These are phyloP conservation scores for Elaphomyces granulatus DNA, from an alignment of 495 filamentous ascomycete species.

Conservation along the genomic window DNA sequence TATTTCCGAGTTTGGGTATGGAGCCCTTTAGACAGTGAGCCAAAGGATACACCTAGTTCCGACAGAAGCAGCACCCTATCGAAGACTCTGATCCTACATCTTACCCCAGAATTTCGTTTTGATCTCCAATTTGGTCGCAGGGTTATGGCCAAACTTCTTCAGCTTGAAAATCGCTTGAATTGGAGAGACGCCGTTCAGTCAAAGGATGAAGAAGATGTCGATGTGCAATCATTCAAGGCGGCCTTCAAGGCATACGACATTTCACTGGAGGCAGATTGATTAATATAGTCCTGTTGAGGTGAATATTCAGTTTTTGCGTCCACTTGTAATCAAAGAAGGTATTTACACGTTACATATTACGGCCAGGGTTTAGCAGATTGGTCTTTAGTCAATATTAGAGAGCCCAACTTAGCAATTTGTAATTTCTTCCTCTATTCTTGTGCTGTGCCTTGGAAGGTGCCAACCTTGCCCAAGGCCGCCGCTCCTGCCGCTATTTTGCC, in stretches of 20 bases:
- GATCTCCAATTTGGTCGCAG: slow-evolving; percentile 55
- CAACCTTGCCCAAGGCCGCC: no score
- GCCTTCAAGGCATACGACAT: slow-evolving; percentile 87
- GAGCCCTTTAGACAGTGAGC: slow-evolving; percentile 20
- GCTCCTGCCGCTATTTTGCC: no score
- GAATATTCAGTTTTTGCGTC: no score
- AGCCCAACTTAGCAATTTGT: no score
- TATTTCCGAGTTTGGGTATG: slow-evolving; percentile 82
- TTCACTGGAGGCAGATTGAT: slow-evolving; percentile 35
- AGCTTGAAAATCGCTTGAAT: slow-evolving; percentile 52
- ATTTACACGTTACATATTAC: no score
- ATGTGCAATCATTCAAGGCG: slow-evolving; percentile 67
- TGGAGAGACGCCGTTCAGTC: slow-evolving; percentile 77
- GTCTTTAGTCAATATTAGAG: no score
- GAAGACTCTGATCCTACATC: slow-evolving; percentile 35
- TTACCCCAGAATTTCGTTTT: slow-evolving; percentile 40
- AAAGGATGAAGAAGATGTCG: slow-evolving; percentile 58
- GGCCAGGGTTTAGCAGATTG: no score
- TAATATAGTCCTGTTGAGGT: no score
- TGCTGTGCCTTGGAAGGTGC: no score
- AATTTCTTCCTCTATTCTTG: no score
- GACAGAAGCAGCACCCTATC: slow-evolving; percentile 8
- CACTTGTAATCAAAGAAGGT: no score
- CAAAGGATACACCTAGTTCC: slow-evolving; percentile 11
- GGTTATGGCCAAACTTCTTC: slow-evolving; percentile 78